Evolutionary conservation across 495 filamentous ascomycete species (phyloP).

Genomic region (Aspergillus ostianus): DNA sequence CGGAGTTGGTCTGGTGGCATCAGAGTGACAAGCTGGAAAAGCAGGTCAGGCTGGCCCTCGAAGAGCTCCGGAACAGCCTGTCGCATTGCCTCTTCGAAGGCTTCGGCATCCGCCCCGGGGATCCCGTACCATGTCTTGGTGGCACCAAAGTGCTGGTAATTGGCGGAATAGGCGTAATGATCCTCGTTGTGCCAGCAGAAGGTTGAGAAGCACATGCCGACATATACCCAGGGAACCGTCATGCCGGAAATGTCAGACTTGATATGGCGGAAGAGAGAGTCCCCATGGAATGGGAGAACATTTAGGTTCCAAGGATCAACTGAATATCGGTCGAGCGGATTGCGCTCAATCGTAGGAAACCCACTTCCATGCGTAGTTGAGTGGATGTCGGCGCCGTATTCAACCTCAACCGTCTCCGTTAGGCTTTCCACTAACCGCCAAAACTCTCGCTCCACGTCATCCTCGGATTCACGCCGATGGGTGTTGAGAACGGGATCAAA

Average conservation of each 20-base stretch:
- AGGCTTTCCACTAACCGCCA: slow-evolving; percentile 91
- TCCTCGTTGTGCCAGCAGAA: slow-evolving; percentile 99
- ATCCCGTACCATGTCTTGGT: slow-evolving; percentile 99
- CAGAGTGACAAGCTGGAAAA: slow-evolving; percentile 95
- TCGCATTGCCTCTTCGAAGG: slow-evolving; percentile 93
- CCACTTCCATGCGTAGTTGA: slow-evolving; percentile 97
- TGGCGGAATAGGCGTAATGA: slow-evolving; percentile 96
- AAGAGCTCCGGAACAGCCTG: slow-evolving; percentile 95
- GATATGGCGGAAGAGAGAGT: slow-evolving; percentile 94
- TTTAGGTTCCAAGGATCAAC: slow-evolving; percentile 96
- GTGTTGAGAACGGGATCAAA: slow-evolving; percentile 82
- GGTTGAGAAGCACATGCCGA: slow-evolving; percentile 99
- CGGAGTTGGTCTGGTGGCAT: slow-evolving; percentile 92
- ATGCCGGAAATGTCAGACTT: slow-evolving; percentile 99
- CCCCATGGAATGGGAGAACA: slow-evolving; percentile 82
- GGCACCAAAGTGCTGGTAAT: slow-evolving; percentile 97
- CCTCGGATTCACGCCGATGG: slow-evolving; percentile 79
- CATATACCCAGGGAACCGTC: slow-evolving; percentile 99
- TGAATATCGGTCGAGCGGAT: slow-evolving; percentile 81
- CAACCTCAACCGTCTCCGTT: slow-evolving; percentile 94
- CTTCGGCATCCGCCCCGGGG: slow-evolving; percentile 86
- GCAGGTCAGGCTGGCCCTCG: slow-evolving; percentile 91
- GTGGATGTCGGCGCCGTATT: slow-evolving; percentile 98
- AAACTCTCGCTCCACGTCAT: slow-evolving; percentile 96
- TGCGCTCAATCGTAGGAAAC: slow-evolving; percentile 92